phyloP scores from a whole-genome alignment of 345 rosid species.

The Lepidium didymum region DNA sequence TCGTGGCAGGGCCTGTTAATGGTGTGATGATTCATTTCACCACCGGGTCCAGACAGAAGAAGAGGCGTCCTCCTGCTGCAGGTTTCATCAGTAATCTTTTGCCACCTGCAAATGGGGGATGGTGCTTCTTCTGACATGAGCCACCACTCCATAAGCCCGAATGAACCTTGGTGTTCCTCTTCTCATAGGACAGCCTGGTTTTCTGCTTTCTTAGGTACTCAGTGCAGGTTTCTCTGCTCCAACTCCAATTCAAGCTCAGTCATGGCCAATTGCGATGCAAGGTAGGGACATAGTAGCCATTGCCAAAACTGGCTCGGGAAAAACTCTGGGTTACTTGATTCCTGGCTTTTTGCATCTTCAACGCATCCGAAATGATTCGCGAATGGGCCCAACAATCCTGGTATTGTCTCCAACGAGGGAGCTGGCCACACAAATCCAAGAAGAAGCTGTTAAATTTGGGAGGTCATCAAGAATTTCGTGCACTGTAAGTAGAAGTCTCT shows the following conservation, averaged over 20 bases:
- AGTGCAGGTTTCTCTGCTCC: slow-evolving; percentile 92
- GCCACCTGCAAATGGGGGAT: slow-evolving; percentile 84
- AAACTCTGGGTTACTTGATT: slow-evolving; percentile 87
- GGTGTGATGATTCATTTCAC: slow-evolving; percentile 79
- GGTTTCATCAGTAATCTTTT: slow-evolving; percentile 77
- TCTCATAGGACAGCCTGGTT: slow-evolving; percentile 51
- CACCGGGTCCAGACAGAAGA: slow-evolving; percentile 52
- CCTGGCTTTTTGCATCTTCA: slow-evolving; percentile 87
- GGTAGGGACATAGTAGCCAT: slow-evolving; percentile 91
- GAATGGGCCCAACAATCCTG: slow-evolving; percentile 85
- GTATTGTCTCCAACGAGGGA: slow-evolving; percentile 97
- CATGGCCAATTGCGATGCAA: slow-evolving; percentile 95
- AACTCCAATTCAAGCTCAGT: slow-evolving; percentile 99
- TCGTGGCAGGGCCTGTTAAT: slow-evolving; percentile 72
- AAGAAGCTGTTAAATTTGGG: slow-evolving; percentile 89
- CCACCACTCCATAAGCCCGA: slow-evolving; percentile 37
- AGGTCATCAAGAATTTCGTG: slow-evolving; percentile 84
- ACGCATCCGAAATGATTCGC: slow-evolving; percentile 54
- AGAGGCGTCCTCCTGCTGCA: slow-evolving; percentile 87
- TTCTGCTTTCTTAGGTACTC: slow-evolving; percentile 80
- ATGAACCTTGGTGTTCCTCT: slow-evolving; percentile 43
- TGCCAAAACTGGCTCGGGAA: slow-evolving; percentile 97
- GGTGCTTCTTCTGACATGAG: slow-evolving; percentile 89
- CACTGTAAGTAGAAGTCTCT: slow-evolving; percentile 43
- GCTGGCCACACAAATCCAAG: slow-evolving; percentile 94